Percentiles rank a stretch among this genome's conserved stretches.
phyloP scores from a whole-genome alignment of 257 asterid genomes.

The Solanum appendiculatum region DNA sequence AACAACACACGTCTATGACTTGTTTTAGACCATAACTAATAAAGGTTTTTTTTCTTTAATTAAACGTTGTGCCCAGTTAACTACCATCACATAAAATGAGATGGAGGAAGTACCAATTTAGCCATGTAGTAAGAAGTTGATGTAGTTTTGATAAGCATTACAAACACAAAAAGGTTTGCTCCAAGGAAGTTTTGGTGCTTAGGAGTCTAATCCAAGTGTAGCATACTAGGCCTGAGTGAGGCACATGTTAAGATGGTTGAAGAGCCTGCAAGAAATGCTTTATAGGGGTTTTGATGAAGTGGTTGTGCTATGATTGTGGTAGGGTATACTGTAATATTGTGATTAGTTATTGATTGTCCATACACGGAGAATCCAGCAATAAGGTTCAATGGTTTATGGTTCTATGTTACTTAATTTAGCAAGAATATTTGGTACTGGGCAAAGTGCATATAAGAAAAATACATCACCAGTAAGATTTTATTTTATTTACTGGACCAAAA shows the following conservation, averaged over 20 bases:
- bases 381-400: neutral
- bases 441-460: neutral
- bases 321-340: neutral
- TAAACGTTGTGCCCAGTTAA: neutral
- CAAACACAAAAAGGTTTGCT: neutral
- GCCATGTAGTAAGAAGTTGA: neutral
- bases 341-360: neutral
- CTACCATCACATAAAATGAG: neutral
- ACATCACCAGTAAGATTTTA: neutral
- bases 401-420: neutral
- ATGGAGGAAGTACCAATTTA: neutral
- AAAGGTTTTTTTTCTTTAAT: neutral
- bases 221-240: neutral
- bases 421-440: neutral
- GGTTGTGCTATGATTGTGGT: neutral
- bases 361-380: neutral
- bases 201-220: neutral
- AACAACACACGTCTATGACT: neutral
- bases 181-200: neutral
- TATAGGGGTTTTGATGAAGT: neutral
- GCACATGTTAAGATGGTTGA: neutral
- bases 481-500: neutral
- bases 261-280: neutral
- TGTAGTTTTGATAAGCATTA: neutral
- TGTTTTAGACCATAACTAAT: neutral